These are phyloP conservation scores for Bretschneidera sinensis DNA, from an alignment of 345 rosid species.

Conservation along the genomic window DNA sequence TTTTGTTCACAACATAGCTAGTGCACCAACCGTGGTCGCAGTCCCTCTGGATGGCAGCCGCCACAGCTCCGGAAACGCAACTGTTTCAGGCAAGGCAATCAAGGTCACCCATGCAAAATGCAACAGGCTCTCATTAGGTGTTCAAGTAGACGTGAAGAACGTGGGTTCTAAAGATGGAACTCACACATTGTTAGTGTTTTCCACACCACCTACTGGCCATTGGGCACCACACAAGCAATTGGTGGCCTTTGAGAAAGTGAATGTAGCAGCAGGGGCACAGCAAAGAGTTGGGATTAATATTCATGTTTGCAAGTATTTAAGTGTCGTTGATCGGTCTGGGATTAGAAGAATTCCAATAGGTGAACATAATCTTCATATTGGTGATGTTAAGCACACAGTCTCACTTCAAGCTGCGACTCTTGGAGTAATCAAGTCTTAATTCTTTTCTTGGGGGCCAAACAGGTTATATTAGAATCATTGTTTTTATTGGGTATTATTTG, in stretches of 20 bases:
- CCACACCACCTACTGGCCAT: slow-evolving; percentile 52
- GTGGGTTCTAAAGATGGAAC: slow-evolving; percentile 64
- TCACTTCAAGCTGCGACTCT: slow-evolving; percentile 54
- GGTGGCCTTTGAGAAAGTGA: slow-evolving; percentile 64
- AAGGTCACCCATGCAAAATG: slow-evolving; percentile 71
- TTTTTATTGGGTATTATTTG: too few relatives aligned
- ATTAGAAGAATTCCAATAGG: slow-evolving; percentile 84
- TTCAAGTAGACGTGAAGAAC: slow-evolving; percentile 64
- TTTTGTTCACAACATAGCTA: slow-evolving; percentile 48
- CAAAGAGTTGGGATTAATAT: slow-evolving; percentile 51
- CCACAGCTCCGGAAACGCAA: slow-evolving; percentile 33
- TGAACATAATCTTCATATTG: slow-evolving; percentile 64
- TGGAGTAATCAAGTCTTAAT: slow-evolving; percentile 49
- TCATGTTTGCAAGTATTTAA: slow-evolving; percentile 78
- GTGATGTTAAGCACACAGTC: slow-evolving; percentile 49
- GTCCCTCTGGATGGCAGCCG: slow-evolving; percentile 54
- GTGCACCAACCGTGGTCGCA: slow-evolving; percentile 43
- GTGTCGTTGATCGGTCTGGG: slow-evolving; percentile 77
- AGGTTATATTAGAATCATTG: too few relatives aligned
- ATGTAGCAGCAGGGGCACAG: slow-evolving; percentile 45
- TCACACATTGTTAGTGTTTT: slow-evolving; percentile 62
- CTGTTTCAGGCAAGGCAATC: slow-evolving; percentile 46
- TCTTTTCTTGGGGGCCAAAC: not conserved
- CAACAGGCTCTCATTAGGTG: slow-evolving; percentile 39
- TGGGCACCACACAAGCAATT: slow-evolving; percentile 78